Percentiles rank a stretch among this genome's conserved stretches.
Evolutionary conservation across 2,329 filamentous ascomycete species (phyloP).

Genomic region (Clarireedia monteithiana): DNA sequence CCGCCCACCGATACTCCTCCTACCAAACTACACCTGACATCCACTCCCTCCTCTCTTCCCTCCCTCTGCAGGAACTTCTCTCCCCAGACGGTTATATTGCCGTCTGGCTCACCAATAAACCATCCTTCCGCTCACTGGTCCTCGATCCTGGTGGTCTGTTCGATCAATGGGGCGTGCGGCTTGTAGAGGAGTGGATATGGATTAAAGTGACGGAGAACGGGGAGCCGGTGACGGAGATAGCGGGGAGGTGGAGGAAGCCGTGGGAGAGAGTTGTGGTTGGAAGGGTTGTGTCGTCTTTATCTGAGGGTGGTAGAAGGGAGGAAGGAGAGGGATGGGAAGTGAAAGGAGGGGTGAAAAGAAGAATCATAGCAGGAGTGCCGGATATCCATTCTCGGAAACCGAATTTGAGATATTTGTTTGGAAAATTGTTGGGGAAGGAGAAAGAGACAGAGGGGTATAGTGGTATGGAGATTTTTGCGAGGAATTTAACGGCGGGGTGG

Average conservation of each 20-base stretch:
- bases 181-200: constrained; percentile 70
- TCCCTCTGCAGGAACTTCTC: constrained; percentile 51
- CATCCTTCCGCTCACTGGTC: constrained; percentile 43
- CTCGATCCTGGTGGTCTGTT: constrained; percentile 52
- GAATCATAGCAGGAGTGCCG: constrained; percentile 59
- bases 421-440: constrained; percentile 39
- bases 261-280: constrained; percentile 47
- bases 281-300: not conserved
- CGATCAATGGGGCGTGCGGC: constrained; percentile 55
- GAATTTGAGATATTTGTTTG: constrained; percentile 55
- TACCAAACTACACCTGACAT: constrained; percentile 33
- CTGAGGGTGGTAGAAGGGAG: constrained; percentile 34
- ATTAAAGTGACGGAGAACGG: constrained; percentile 61
- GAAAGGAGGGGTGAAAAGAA: not conserved
- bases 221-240: constrained; percentile 45
- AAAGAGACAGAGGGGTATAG: constrained; percentile 34
- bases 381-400: constrained; percentile 77
- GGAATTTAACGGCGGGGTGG: constrained; percentile 68
- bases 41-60: constrained; percentile 39
- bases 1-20: constrained; percentile 39
- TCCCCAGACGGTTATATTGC: constrained; percentile 48
- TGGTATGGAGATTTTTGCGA: constrained; percentile 70
- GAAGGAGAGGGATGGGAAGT: not conserved
- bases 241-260: constrained; percentile 61
- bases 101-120: constrained; percentile 73